Evolutionary conservation across 306 rosid species (phyloP).

Genomic region (Glycine soja): DNA sequence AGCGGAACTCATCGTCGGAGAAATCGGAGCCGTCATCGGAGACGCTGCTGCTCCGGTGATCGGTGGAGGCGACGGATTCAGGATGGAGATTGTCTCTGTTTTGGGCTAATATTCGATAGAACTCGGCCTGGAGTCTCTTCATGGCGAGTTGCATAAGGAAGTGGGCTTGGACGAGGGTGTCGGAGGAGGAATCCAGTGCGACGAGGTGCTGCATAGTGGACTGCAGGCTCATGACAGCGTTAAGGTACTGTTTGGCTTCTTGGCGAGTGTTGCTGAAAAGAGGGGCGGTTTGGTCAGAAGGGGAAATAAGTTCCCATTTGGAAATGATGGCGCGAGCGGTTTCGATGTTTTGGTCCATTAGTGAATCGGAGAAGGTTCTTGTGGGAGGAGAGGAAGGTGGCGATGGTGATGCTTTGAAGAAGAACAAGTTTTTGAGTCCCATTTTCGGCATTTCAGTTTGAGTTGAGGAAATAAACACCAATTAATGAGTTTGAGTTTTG

Average conservation of each 20-base stretch:
- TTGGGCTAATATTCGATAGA: slow-evolving; percentile 55
- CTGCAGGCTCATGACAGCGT: slow-evolving; percentile 65
- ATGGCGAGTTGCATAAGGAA: slow-evolving; percentile 73
- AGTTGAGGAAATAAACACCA: not conserved
- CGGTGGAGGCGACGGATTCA: slow-evolving; percentile 60
- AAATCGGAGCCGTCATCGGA: slow-evolving; percentile 66
- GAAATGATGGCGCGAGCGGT: slow-evolving; percentile 60
- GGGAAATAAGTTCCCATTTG: slow-evolving; percentile 57
- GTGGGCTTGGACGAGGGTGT: slow-evolving; percentile 59
- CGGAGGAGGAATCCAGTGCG: slow-evolving; percentile 49
- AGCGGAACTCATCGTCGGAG: slow-evolving; percentile 58
- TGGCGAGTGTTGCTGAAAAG: slow-evolving; percentile 63
- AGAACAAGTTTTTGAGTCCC: slow-evolving; percentile 51
- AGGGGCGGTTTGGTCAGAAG: slow-evolving; percentile 34
- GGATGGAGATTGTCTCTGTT: slow-evolving; percentile 58
- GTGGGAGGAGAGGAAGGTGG: slow-evolving; percentile 38
- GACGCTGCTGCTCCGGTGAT: slow-evolving; percentile 45
- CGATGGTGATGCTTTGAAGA: slow-evolving; percentile 46
- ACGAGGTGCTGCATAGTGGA: slow-evolving; percentile 70
- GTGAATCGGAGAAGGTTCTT: slow-evolving; percentile 54
- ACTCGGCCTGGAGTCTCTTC: slow-evolving; percentile 75
- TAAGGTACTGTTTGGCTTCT: slow-evolving; percentile 71
- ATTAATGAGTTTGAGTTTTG: not conserved
- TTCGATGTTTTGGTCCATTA: slow-evolving; percentile 72
- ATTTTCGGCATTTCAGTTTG: slow-evolving; percentile 40